Evolutionary conservation across 2,329 filamentous ascomycete genomes (phyloP).

Genomic region (Penicillium sp.): DNA sequence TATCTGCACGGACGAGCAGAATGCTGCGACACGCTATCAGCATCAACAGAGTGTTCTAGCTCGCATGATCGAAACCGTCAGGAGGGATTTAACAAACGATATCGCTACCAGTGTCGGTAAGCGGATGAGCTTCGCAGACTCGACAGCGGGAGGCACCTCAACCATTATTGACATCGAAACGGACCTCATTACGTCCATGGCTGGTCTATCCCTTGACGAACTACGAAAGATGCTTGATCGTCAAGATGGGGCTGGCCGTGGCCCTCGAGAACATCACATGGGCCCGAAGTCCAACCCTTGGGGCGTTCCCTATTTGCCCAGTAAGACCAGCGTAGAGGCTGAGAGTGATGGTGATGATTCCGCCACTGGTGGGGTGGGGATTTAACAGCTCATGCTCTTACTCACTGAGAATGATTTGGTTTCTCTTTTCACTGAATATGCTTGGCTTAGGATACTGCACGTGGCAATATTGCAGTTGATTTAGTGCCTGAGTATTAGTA

Average conservation of each 20-base stretch:
- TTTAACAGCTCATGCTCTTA: background rate
- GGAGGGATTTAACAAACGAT: background rate
- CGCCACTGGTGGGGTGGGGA: background rate
- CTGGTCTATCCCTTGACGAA: background rate
- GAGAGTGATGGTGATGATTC: background rate
- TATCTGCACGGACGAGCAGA: background rate
- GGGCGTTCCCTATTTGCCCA: background rate
- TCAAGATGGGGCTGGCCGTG: background rate
- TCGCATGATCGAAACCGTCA: background rate
- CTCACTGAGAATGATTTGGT: background rate
- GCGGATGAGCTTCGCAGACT: background rate
- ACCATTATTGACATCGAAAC: background rate
- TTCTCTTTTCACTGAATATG: background rate
- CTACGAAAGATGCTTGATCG: background rate
- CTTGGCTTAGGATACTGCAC: background rate
- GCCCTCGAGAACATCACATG: background rate
- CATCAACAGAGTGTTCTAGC: background rate
- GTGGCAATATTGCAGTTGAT: background rate
- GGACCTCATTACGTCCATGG: background rate
- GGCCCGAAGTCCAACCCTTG: background rate
- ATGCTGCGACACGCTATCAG: background rate
- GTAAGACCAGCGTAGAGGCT: background rate
- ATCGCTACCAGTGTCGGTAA: background rate
- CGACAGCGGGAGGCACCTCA: background rate
- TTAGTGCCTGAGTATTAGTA: background rate